Evolutionary conservation across 306 rosid genomes (phyloP), one percentile per base, ranked within the genome.

Genomic region (Urtica urens): DNA sequence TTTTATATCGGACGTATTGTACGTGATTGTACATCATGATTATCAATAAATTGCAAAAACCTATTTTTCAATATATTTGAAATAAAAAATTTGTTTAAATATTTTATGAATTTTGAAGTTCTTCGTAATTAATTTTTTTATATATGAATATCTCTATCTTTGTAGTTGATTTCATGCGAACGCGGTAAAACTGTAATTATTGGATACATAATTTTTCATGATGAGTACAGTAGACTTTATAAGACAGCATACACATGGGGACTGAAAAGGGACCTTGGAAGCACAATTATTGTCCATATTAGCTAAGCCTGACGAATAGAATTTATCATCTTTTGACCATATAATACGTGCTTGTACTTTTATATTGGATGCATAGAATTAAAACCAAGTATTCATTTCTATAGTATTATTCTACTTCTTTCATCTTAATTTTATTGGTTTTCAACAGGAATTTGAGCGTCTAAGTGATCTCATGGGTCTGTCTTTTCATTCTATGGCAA

Each of bases 201-300:
- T 58, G 48, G 49, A 46, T 26, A 37, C 26, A 47, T 38, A 27
- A 58, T 19, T 59, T 29, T 39, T 13, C 23, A n/a, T n/a, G n/a
- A n/a, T n/a, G n/a, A 39, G 37, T 48, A 40, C 29, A 59, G 6
- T 59, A 19, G 23, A 56, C 42, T 28, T 20, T 1, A 44, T 9
- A 29, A 21, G 23, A 51, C 52, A 29, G 46, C 41, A 43, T 21
- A 28, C 50, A 43, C 51, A 33, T 51, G 22, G 29, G 50, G 43
- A 34, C 20, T n/a, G 42, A 51, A 56, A 44, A 43, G 42, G 51
- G 46, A 53, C 38, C 23, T 8, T 11, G 28, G 55, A 53, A 53
- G 22, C 24, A 24, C 46, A 53, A 53, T n/a, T n/a, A n/a, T 53
- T 53, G 45, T 53, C 27, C 23, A 53, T 34, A 24, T 6, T 53